Evolutionary conservation across 2,329 filamentous ascomycete genomes (phyloP).

Genomic region (Tolypocladium album): DNA sequence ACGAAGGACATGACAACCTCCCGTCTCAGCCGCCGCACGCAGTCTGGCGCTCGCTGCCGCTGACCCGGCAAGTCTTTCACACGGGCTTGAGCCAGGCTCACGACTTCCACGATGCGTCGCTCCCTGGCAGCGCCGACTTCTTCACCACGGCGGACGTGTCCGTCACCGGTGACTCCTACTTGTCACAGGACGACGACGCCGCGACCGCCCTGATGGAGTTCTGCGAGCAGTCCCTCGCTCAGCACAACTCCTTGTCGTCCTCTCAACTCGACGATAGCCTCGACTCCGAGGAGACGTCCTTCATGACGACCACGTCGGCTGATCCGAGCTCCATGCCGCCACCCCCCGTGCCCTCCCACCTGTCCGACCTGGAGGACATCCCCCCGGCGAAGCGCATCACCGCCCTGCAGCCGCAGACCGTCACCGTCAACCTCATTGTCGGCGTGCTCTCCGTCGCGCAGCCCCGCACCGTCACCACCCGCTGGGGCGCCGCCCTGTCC

Average conservation of each 20-base stretch:
- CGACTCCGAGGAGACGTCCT: constrained; percentile 10
- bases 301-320: constrained; percentile 9
- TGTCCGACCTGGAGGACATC: constrained; percentile 53
- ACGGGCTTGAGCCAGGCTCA: constrained; percentile 44
- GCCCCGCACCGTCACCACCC: constrained; percentile 57
- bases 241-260: constrained; percentile 55
- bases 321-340: background rate
- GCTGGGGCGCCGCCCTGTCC: constrained; percentile 49
- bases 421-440: constrained; percentile 73
- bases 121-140: constrained; percentile 29
- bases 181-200: constrained; percentile 16
- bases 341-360: constrained; percentile 18
- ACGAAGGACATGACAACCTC: background rate
- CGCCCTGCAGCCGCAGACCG: constrained; percentile 65
- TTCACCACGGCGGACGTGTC: constrained; percentile 35
- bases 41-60: constrained; percentile 44
- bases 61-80: constrained; percentile 32
- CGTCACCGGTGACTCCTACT: constrained; percentile 5
- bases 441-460: constrained; percentile 64
- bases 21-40: constrained; percentile 23
- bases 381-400: constrained; percentile 56
- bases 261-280: constrained; percentile 40
- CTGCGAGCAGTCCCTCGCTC: constrained; percentile 65
- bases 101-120: constrained; percentile 16
- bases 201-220: constrained; percentile 48